A percentile compares a stretch with the other conserved stretches of the same genome.
Evolutionary conservation across 129 eudicot genomes (phyloP).

Genomic region (Pittosporum tobira): DNA sequence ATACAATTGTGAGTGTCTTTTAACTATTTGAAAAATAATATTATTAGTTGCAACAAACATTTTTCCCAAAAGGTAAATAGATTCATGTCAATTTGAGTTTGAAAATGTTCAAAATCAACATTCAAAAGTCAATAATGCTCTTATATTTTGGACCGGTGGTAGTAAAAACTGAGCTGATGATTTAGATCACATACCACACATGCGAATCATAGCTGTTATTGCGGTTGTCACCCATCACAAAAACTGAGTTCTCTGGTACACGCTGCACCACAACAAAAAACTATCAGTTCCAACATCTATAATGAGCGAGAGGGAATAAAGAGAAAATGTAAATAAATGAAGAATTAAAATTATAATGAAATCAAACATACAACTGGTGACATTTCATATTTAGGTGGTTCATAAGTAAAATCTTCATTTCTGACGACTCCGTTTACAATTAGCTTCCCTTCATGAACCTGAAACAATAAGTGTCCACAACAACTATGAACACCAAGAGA

Average conservation of each 20-base stretch:
- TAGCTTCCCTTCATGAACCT: slow-evolving; percentile 86
- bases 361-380: slow-evolving; percentile 45
- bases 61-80: too few relatives aligned
- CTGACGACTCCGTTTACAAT: slow-evolving; percentile 74
- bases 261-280: slow-evolving; percentile 35
- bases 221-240: slow-evolving; percentile 99
- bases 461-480: slow-evolving; percentile 7
- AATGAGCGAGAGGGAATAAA: not conserved
- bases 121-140: too few relatives aligned
- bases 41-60: too few relatives aligned
- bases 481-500: not conserved
- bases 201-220: slow-evolving; percentile 98
- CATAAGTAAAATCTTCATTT: slow-evolving; percentile 63
- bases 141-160: too few relatives aligned
- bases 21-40: too few relatives aligned
- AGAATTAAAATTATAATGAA: not conserved
- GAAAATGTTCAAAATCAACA: too few relatives aligned
- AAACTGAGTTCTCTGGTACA: slow-evolving; percentile 83
- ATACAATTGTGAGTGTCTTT: too few relatives aligned
- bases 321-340: not conserved
- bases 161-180: not conserved
- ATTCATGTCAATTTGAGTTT: too few relatives aligned
- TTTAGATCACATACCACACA: slow-evolving; percentile 51
- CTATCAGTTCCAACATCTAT: slow-evolving; percentile 11
- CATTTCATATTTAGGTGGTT: slow-evolving; percentile 90